A percentile compares a stretch with the other conserved stretches of the same genome.
Evolutionary conservation across 139 green algal genomes (phyloP).

Genomic region (Choricystis sp.): DNA sequence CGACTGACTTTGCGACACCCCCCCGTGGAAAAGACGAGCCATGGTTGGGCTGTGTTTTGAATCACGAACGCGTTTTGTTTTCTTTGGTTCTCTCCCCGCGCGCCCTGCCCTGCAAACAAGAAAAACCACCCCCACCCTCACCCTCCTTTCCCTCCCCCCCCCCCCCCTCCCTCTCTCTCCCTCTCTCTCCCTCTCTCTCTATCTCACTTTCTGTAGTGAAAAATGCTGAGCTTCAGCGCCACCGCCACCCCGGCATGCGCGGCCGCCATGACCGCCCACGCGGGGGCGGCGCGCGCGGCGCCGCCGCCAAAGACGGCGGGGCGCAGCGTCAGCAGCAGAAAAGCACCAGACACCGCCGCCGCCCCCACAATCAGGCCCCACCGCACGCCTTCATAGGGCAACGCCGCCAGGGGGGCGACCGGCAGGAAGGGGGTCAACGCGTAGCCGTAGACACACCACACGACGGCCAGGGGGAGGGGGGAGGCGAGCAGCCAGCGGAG

Average conservation of each 20-base stretch:
- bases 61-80: no score
- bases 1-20: no score
- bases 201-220: constrained; percentile 29
- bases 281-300: constrained; percentile 28
- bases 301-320: constrained; percentile 18
- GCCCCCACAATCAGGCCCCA: constrained; percentile 38
- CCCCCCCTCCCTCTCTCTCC: neutral
- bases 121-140: neutral
- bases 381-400: constrained; percentile 39
- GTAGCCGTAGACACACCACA: constrained; percentile 75
- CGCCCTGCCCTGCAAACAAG: no score
- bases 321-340: constrained; percentile 55
- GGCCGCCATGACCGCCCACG: constrained; percentile 30
- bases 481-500: constrained; percentile 39
- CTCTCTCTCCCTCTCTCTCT: neutral
- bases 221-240: constrained; percentile 68
- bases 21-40: no score
- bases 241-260: constrained; percentile 49
- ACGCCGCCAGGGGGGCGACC: constrained; percentile 48
- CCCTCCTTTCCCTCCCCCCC: neutral
- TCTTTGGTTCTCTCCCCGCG: no score
- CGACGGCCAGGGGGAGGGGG: constrained; percentile 37
- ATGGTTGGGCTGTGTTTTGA: no score
- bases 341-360: constrained; percentile 36
- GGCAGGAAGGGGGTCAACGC: constrained; percentile 60